These are phyloP conservation scores for Leptosphaerulina australis DNA, from an alignment of 2,329 filamentous ascomycete genomes.

Conservation along the genomic window DNA sequence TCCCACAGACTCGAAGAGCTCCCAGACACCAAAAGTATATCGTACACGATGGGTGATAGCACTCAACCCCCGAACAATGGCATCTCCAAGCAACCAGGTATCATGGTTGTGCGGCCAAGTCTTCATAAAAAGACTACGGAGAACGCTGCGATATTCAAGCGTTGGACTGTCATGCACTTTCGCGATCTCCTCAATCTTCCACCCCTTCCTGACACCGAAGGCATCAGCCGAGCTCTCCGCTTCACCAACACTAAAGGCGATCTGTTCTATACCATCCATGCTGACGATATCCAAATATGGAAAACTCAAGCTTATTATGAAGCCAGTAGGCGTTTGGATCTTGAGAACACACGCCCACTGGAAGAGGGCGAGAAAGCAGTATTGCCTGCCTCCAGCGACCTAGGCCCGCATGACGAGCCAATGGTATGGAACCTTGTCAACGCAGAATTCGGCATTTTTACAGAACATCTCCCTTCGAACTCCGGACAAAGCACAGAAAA, in stretches of 20 bases:
- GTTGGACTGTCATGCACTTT: constrained; percentile 32
- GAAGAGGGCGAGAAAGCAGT: constrained; percentile 10
- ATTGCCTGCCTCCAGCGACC: neutral
- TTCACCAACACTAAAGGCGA: constrained; percentile 3
- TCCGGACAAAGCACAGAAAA: neutral
- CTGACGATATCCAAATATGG: constrained; percentile 5
- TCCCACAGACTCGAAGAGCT: neutral
- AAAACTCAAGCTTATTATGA: constrained; percentile 13
- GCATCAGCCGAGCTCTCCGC: constrained; percentile 6
- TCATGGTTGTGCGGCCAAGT: constrained; percentile 25
- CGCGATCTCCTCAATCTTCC: constrained; percentile 21
- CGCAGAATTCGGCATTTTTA: constrained; percentile 23
- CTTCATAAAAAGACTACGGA: constrained; percentile 6
- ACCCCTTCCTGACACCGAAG: neutral
- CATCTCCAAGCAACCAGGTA: neutral
- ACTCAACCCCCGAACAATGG: neutral
- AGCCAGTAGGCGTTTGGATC: constrained; percentile 16
- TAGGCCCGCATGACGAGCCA: neutral
- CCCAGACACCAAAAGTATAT: neutral
- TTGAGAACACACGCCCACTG: constrained; percentile 21
- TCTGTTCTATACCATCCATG: constrained; percentile 16
- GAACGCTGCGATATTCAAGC: constrained; percentile 15
- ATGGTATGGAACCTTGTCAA: constrained; percentile 27
- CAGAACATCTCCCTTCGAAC: neutral
- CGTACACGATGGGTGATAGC: constrained; percentile 3